Base-by-base conservation (phyloP, 129 eudicot species). In the Rutidosis leptorrhynchoides region DNA sequence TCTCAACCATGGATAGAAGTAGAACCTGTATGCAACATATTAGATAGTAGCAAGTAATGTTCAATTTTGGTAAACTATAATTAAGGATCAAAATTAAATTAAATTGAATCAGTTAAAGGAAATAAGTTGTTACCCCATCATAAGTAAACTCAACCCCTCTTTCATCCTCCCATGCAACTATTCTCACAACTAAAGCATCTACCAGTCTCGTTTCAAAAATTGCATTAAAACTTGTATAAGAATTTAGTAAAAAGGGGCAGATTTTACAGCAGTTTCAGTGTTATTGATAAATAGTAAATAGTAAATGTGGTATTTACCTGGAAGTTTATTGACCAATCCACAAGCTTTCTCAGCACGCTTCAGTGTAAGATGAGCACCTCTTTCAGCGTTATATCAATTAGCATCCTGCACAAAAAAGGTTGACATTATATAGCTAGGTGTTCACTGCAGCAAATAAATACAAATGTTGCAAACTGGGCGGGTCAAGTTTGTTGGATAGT, bases 321-420 rank as follows among this genome's bases (percentile, higher is more conserved):
- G 97, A 81, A 90, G 86, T 54, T 90, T 90, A 74, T 69, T 84
- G 28, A 90, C 93, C 77, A 90, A 72, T 4, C 83, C 85, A 42
- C 97, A 93, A 35, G 97, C 97, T 73, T 90, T 90, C 77, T 87
- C 97, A 54, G 97, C 97, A 48, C 97, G 97, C 68, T 90, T 90
- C 25, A 90, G 81, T 20, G 83, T 80, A 75, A 84, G 93, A 79
- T 90, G 97, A 68, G 95, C 97, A 69, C n/a, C n/a, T n/a, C n/a
- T n/a, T n/a, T n/a, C n/a, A n/a, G n/a, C n/a, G n/a, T n/a, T n/a
- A n/a, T n/a, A n/a, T n/a, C n/a, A n/a, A n/a, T n/a, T n/a, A n/a
- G n/a, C n/a, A n/a, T n/a, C n/a, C n/a, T n/a, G n/a, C n/a, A n/a
- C n/a, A n/a, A n/a, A n/a, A n/a, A n/a, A n/a, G n/a, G n/a, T n/a